phyloP scores from a whole-genome alignment of 1,284 basidiomycete genomes.

The Schizophyllum commune region DNA sequence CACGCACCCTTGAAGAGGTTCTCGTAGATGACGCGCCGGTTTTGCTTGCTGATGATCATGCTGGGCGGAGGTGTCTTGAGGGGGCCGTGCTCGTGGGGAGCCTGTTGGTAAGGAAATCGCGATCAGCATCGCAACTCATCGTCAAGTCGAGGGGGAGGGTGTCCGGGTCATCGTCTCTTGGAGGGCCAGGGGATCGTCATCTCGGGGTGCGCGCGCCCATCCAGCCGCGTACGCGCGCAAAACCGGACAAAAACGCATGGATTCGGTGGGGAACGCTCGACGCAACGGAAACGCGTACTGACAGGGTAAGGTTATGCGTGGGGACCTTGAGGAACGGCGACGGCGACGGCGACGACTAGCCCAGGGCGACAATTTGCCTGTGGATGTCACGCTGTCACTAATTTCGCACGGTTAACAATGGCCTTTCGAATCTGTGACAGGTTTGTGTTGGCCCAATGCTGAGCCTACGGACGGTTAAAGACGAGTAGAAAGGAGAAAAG shows the following conservation, averaged over 20 bases:
- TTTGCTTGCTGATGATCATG: conserved; percentile 84
- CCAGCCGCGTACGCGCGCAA: neutral
- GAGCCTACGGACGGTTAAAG: neutral
- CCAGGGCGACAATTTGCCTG: neutral
- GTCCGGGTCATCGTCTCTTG: too few relatives aligned
- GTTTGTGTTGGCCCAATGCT: neutral
- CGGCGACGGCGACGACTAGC: neutral
- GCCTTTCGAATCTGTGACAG: neutral
- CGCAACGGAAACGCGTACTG: neutral
- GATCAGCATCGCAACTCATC: neutral
- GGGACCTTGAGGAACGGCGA: neutral
- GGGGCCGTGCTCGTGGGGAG: neutral
- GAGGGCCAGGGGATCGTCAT: too few relatives aligned
- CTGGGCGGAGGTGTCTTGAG: conserved; percentile 37
- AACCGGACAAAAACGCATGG: neutral
- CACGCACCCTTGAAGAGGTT: conserved; percentile 93
- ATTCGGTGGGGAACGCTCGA: neutral
- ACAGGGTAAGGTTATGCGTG: neutral
- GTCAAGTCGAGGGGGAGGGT: too few relatives aligned
- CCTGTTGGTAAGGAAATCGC: neutral
- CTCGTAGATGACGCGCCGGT: conserved; percentile 88
- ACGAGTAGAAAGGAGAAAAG: neutral
- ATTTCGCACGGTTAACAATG: neutral
- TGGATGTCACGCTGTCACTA: neutral
- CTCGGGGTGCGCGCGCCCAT: neutral